Evolutionary conservation across 2,329 filamentous ascomycete species (phyloP).

Genomic region (Ceratocystis destructans): DNA sequence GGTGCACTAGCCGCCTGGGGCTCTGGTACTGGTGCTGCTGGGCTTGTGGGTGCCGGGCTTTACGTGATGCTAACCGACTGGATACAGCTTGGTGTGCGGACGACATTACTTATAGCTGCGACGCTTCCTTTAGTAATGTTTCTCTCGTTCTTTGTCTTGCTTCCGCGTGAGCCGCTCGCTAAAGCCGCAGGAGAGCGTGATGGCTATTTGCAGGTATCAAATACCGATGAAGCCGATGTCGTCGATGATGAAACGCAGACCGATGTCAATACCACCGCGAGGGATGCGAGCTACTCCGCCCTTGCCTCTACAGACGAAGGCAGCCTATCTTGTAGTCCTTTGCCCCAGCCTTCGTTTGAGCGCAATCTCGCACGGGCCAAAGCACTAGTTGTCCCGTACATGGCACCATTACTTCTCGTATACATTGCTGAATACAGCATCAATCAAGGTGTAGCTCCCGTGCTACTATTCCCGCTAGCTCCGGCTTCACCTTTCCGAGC

Average conservation of each 20-base stretch:
- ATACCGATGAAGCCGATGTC: slow-evolving; percentile 34
- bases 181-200: slow-evolving; percentile 31
- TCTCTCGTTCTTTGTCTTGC: slow-evolving; percentile 66
- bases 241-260: slow-evolving; percentile 27
- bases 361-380: slow-evolving; percentile 49
- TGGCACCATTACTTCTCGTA: slow-evolving; percentile 82
- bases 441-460: slow-evolving; percentile 87
- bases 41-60: slow-evolving; percentile 70
- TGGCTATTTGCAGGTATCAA: slow-evolving; percentile 29
- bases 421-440: slow-evolving; percentile 93
- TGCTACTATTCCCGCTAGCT: slow-evolving; percentile 68
- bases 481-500: slow-evolving; percentile 58
- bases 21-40: slow-evolving; percentile 80
- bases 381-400: slow-evolving; percentile 61
- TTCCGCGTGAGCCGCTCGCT: slow-evolving; percentile 56
- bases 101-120: slow-evolving; percentile 63
- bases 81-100: slow-evolving; percentile 57
- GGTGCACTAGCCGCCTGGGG: slow-evolving; percentile 84
- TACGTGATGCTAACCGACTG: slow-evolving; percentile 79
- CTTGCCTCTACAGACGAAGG: slow-evolving; percentile 19
- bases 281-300: slow-evolving; percentile 25
- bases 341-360: background rate
- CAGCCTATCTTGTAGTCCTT: background rate
- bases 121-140: slow-evolving; percentile 73
- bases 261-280: slow-evolving; percentile 28